Base-by-base conservation (phyloP, 768 basidiomycete genomes). In the Gelatoporia subvermispora region DNA sequence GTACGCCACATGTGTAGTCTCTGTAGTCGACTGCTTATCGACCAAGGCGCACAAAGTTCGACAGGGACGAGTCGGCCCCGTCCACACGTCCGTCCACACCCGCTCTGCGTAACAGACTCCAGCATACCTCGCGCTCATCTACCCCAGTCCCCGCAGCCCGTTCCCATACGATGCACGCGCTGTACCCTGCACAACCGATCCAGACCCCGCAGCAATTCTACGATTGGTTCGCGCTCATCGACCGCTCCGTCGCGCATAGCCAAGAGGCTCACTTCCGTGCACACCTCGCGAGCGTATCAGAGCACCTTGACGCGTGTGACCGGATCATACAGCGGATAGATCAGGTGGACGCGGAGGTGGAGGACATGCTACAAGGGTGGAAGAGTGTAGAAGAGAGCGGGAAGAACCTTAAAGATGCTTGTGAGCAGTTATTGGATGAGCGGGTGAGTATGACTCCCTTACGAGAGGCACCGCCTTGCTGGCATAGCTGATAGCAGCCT, bases 151-250 rank as follows among this genome's bases (percentile, higher is more conserved):
- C 52, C 31, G 40, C 54, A 16, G 25, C 58, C 31, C 43, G 52
- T 23, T 35, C 45, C 34, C 42, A 28, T n/a, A 38, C 56, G 11
- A 44, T 50, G 4, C 80, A 86, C 59, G 75, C 82, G 0, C 69
- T 91, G 15, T 85, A 88, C 60, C 88, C 90, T 2, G 79, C 77
- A 43, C 77, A 82, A 35, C 85, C 89, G 4, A 84, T 98, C 35
- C 79, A 86, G 53, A 95, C 93, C 0, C 86, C 93, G 1, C 92
- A 98, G 59, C 93, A 97, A 56, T 95, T 99, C 67, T 92, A 94
- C 62, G 95, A 98, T 68, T 96, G 93, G 86, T 95, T 93, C 65
- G 76, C 90, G 3, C 75, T 88, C 35, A 83, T 99, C 45, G 93
- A 96, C 55, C 77, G 87, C 15, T 87, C 88, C 2, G 90, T 96